Evolutionary conservation across 2,329 filamentous ascomycete genomes (phyloP).

Genomic region (Cladophialophora psammophila): DNA sequence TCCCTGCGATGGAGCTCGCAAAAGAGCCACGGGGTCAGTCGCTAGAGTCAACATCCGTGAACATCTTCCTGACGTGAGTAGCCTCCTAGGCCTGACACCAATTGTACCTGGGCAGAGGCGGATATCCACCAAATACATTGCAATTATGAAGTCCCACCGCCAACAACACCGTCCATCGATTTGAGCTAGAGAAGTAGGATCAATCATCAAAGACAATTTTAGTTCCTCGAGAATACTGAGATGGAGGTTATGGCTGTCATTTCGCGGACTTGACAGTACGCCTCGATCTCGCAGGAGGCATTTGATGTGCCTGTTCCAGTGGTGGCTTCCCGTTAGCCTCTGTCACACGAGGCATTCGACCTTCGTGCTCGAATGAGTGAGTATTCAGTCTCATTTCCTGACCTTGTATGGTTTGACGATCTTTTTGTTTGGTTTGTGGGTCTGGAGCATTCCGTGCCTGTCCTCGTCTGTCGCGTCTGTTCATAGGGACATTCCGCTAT

Average conservation of each 20-base stretch:
- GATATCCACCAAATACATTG: neutral
- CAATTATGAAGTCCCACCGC: neutral
- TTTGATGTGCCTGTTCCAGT: neutral
- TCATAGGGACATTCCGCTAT: constrained; percentile 14
- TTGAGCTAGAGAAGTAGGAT: neutral
- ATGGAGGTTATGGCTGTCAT: neutral
- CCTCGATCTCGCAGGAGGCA: neutral
- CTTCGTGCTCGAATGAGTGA: neutral
- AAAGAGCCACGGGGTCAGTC: neutral
- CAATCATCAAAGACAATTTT: neutral
- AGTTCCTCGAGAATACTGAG: neutral
- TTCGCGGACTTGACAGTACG: neutral
- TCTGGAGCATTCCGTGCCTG: neutral
- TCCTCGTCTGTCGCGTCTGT: constrained; percentile 13
- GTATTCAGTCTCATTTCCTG: neutral
- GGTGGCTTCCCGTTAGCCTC: neutral
- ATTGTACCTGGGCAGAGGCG: neutral
- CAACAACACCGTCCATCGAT: neutral
- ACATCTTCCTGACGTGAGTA: neutral
- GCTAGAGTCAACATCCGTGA: neutral
- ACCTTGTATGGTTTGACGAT: neutral
- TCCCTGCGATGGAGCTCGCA: neutral
- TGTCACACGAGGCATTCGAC: neutral
- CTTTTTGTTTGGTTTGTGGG: neutral
- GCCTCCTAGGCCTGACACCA: neutral